Evolutionary conservation across 352 stramenopile genomes (phyloP), one percentile per base, ranked within the genome.

Genomic region (Phytophthora fragariaefolia): DNA sequence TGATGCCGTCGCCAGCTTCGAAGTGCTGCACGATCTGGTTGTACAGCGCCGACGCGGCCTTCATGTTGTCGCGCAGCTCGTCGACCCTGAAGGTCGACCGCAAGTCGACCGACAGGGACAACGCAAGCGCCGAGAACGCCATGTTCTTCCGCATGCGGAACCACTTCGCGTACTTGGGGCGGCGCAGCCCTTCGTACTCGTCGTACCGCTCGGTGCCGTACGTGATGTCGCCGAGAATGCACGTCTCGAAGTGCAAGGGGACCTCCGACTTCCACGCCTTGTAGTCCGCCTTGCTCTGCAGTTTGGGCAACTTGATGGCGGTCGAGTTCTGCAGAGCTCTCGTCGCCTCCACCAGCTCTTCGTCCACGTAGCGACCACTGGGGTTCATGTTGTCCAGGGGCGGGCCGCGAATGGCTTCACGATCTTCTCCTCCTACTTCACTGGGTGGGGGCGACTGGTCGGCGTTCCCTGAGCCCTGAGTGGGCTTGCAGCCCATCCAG

Each of bases 31-130:
- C 43, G 13, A 62, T 42, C 17, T 18, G 34, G 9, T 30, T 24
- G 6, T 22, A 58, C 1, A 53, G 42, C 43, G 47, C n/a, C 20
- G 55, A 24, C 9, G 56, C 20, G 32, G 45, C 23, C 8, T 62
- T 36, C 30, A 56, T 56, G 12, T 49, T 24, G 43, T 63, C 45
- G 6, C n/a, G 20, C 5, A 63, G 23, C 10, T 56, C 45, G 23
- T 63, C 56, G 4, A 63, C 15, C 32, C 54, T 63, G 45, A 63
- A 49, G 8, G 32, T 54, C 3, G 45, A 26, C 13, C 45, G 45
- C 32, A 55, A 45, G 28, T 55, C 8, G 28, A 50, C 32, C 2
- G 24, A 60, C 38, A 55, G 20, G 22, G 56, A 63, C 23, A 63
- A 22, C 27, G 47, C 47, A n/a, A 54, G 23, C 12, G 45, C 45